Evolutionary conservation across 1,284 basidiomycete species (phyloP).

Genomic region (Austropuccinia psidii): DNA sequence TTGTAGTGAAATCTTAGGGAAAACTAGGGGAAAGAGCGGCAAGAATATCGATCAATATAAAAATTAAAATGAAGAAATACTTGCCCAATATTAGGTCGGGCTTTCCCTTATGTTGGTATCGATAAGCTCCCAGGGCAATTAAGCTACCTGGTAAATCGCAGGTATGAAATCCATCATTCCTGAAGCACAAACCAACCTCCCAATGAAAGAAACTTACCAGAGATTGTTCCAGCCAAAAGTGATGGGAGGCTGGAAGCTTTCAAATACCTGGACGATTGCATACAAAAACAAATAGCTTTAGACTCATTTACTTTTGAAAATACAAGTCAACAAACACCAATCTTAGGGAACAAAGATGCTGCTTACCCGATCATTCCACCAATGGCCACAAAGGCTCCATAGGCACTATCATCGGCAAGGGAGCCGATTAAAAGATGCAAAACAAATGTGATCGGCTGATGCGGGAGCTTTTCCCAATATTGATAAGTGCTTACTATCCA

Average conservation of each 20-base stretch:
- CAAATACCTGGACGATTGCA: background rate
- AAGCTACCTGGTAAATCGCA: background rate
- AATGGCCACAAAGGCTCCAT: constrained; percentile 17
- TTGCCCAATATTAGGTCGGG: constrained; percentile 30
- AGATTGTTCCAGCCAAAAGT: constrained; percentile 9
- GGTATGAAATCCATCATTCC: background rate
- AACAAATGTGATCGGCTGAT: background rate
- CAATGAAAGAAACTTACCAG: background rate
- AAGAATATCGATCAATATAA: too few relatives aligned
- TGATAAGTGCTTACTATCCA: background rate
- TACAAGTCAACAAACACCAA: background rate
- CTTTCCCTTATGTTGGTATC: constrained; percentile 21
- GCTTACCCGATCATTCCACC: constrained; percentile 30
- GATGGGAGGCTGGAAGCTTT: constrained; percentile 31
- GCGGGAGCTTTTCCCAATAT: background rate
- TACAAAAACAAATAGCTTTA: background rate
- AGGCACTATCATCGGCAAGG: background rate
- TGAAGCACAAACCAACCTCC: background rate
- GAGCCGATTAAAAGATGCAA: background rate
- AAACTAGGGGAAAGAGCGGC: background rate
- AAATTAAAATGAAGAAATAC: background rate
- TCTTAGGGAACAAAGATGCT: background rate
- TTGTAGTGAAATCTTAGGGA: too few relatives aligned
- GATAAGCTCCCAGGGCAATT: constrained; percentile 25
- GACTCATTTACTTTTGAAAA: background rate